Evolutionary conservation across 495 filamentous ascomycete genomes (phyloP).

Genomic region (Xylaria curta): DNA sequence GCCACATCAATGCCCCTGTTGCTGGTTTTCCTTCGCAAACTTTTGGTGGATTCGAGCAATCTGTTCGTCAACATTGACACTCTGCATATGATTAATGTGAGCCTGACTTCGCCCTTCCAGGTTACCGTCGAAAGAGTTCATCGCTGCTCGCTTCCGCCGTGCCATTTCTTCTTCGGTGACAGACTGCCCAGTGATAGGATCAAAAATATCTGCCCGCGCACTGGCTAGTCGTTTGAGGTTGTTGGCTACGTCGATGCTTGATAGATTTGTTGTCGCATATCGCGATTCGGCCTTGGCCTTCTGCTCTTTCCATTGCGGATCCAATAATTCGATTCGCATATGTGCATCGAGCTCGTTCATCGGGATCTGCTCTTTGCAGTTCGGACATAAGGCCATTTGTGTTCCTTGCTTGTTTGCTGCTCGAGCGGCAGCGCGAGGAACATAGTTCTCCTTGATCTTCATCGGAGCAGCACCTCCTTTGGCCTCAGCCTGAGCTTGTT

Average conservation of each 20-base stretch:
- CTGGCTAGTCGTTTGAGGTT: conserved; percentile 97
- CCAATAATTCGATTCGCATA: conserved; percentile 94
- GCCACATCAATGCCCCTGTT: conserved; percentile 16
- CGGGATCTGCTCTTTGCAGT: conserved; percentile 89
- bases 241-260: conserved; percentile 84
- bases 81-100: conserved; percentile 63
- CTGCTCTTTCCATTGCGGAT: conserved; percentile 96
- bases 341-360: conserved; percentile 88
- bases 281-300: conserved; percentile 85
- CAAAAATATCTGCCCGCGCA: conserved; percentile 90
- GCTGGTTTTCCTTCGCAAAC: conserved; percentile 57
- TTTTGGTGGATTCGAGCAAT: conserved; percentile 72
- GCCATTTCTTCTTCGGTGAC: conserved; percentile 76
- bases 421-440: conserved; percentile 80
- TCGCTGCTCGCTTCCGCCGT: conserved; percentile 74
- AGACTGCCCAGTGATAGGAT: conserved; percentile 70
- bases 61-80: conserved; percentile 74
- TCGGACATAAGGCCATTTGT: conserved; percentile 83
- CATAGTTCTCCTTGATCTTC: conserved; percentile 92
- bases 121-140: conserved; percentile 69
- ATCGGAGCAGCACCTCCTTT: conserved; percentile 75
- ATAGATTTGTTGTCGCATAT: conserved; percentile 85
- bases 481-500: conserved; percentile 78
- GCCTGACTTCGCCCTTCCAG: conserved; percentile 63
- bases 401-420: conserved; percentile 66